Base-by-base conservation (phyloP, 2,329 filamentous ascomycete species). In the Penicillium psychrosexuale region DNA sequence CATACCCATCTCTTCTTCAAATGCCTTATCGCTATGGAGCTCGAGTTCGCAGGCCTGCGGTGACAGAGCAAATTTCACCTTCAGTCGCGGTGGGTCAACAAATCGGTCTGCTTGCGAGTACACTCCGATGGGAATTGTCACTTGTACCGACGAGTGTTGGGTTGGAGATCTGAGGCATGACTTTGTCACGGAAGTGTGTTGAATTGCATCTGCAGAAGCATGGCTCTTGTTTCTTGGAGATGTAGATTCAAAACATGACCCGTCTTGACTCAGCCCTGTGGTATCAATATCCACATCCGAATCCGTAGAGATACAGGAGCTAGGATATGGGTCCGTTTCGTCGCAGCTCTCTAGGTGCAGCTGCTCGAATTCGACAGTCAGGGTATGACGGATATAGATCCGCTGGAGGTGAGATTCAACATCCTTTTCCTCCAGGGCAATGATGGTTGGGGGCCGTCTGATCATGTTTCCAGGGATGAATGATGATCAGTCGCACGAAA, bases 361-460 rank as follows among this genome's bases (percentile, higher is more conserved):
- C n/a, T 53, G 56, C 28, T 61, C 53, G 33, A 65, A 60, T 12
- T 61, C 53, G 7, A 50, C 31, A 12, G 60, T 50, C 4, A 63
- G 50, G 12, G 56, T 44, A 39, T 53, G 22, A 34, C 56, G 60
- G 24, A 60, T 59, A 43, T 55, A 52, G 39, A 64, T 59, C 9
- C 59, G 54, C 36, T 67, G 63, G 17, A 75, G 59, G 40, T 69
- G 65, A 52, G 58, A 65, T 30, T 68, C 61, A 22, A 75, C 31
- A 55, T 75, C 73, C 19, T 67, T 59, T 17, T 72, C 65, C 2
- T 64, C 64, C 28, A 75, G 59, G 24, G 53, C 50, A 44, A 75
- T 69, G 31, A 66, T 58, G 8, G 70, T 72, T 34, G 70, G 66
- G 15, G 64, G 66, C 33, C 67, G 63, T 53, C 72, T 67, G 33